Evolutionary conservation across 805 yeast species (phyloP).

Genomic region (Barnettozyma siamensis): DNA sequence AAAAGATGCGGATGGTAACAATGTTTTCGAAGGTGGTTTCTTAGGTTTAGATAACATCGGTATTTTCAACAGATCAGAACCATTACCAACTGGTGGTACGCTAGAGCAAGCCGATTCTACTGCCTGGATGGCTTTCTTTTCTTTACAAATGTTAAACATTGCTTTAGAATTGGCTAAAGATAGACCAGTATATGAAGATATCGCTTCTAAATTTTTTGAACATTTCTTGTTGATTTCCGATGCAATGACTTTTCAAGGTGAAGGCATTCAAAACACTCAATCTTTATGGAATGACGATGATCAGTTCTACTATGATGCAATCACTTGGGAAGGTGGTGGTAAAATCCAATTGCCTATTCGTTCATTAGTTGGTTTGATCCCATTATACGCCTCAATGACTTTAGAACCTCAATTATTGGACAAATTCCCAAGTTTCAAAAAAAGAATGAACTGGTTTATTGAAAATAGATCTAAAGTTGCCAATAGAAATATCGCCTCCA

Average conservation of each 20-base stretch:
- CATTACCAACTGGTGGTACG: slow-evolving; percentile 85
- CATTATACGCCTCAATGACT: slow-evolving; percentile 83
- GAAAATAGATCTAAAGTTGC: slow-evolving; percentile 64
- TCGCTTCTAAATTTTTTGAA: slow-evolving; percentile 91
- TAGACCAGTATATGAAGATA: slow-evolving; percentile 83
- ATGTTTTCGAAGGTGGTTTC: slow-evolving; percentile 92
- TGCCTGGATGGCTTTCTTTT: slow-evolving; percentile 96
- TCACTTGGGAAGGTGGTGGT: slow-evolving; percentile 67
- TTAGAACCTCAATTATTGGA: slow-evolving; percentile 78
- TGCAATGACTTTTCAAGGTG: slow-evolving; percentile 72
- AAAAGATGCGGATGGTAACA: slow-evolving; percentile 80
- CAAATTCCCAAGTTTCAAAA: slow-evolving; percentile 75
- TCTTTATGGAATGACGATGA: slow-evolving; percentile 89
- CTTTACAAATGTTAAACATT: slow-evolving; percentile 85
- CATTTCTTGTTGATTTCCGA: slow-evolving; percentile 89
- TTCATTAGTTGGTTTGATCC: slow-evolving; percentile 87
- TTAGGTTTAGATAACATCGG: slow-evolving; percentile 92
- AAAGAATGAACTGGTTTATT: slow-evolving; percentile 79
- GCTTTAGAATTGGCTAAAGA: slow-evolving; percentile 85
- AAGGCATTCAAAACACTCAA: slow-evolving; percentile 42
- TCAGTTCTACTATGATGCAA: slow-evolving; percentile 86
- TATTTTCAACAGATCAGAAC: slow-evolving; percentile 86
- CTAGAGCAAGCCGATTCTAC: slow-evolving; percentile 94
- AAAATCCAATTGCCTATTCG: slow-evolving; percentile 75
- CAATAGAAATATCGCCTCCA: slow-evolving; percentile 79